Base-by-base conservation (phyloP, 2,329 filamentous ascomycete genomes). In the Laburnicola sp. region DNA sequence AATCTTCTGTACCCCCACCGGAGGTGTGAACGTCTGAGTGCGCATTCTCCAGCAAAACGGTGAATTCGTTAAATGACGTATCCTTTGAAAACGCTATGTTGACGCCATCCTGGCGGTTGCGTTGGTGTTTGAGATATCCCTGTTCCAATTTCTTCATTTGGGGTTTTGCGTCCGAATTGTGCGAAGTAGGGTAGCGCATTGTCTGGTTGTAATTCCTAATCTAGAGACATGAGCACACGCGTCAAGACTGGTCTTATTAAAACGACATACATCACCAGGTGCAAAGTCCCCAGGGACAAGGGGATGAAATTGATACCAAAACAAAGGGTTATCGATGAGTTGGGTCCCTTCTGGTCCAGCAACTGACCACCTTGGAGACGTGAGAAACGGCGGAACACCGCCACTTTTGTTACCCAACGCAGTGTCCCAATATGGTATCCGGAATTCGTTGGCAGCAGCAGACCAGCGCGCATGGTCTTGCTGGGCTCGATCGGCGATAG, bases 1-100 rank as follows among this genome's bases (percentile, higher is more conserved):
- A 7, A 6, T 4, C 8, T 10, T 66, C 26, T 62, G 47, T 22
- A 9, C 46, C 47, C 2, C 64, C 88, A 49, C 81, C 83, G 3
- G 84, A 34, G 23, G 47, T 30, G 32, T 62, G 54, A 42, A 67
- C 23, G 39, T 34, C 22, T 32, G 47, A 41, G 44, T 58, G 53
- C 48, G 58, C 25, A 37, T 48, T 5, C 54, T 51, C 8, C 39
- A 48, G 5, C 2, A 39, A 10, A 10, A 16, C 36, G 23, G 48
- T 56, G 45, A 62, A 62, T 4, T 40, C 48, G 16, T 66, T 63
- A n/a, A 66, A 35, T 0, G 27, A 40, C 8, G 50, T 7, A 22
- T 25, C 27, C 25, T 11, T 23, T 28, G 42, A 16, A 47, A 66
- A 46, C 36, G 52, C 39, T 21, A 45, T 30, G 45, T 54, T 27